Base-by-base conservation (phyloP, 139 green algal genomes). In the Chara braunii region DNA sequence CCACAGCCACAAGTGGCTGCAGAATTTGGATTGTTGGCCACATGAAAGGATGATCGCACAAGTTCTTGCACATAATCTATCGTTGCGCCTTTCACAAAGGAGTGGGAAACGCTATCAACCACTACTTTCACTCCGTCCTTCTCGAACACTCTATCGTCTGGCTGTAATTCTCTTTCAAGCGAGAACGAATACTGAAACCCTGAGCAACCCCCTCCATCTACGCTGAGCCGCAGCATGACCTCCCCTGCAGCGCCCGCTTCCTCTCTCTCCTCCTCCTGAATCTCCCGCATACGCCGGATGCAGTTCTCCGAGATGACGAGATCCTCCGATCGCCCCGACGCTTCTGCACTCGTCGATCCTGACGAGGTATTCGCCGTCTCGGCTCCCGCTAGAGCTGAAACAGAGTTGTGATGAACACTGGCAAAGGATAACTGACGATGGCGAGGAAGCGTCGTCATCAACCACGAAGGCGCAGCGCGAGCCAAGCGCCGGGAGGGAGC, bases 171-270 rank as follows among this genome's bases (percentile, higher is more conserved):
- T 23, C 72, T 56, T 30, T 90, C 89, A 7, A 96, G 54, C 3
- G 61, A 70, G 50, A 97, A 95, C 28, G 82, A 83, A 67, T 97
- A 97, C 66, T 95, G 88, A 53, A 94, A 97, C 24, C 90, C 90
- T n/a, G 81, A 90, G 78, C 90, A 97, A 36, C 90, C 90, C 12
- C 90, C 90, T 28, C 84, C 87, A 48, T 95, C 88, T 23, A 96
- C 89, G 31, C 78, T 84, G 1, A 96, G 59, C 2, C 90, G 74
- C 29, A 96, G 75, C 7, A 83, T 63, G 36, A 72, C 18, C 11
- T 64, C 48, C 9, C 18, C 40, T 26, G 40, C 18, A 18, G 31
- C 8, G 45, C 18, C 14, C 18, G 35, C 45, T 30, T 61, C 60
- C 45, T 70, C 60, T 68, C 37, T 57, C 2, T 18, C 18, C 2